Evolutionary conservation across 305 asterid genomes (phyloP), one percentile per base, ranked within the genome.

Genomic region (Andrographis paniculata): DNA sequence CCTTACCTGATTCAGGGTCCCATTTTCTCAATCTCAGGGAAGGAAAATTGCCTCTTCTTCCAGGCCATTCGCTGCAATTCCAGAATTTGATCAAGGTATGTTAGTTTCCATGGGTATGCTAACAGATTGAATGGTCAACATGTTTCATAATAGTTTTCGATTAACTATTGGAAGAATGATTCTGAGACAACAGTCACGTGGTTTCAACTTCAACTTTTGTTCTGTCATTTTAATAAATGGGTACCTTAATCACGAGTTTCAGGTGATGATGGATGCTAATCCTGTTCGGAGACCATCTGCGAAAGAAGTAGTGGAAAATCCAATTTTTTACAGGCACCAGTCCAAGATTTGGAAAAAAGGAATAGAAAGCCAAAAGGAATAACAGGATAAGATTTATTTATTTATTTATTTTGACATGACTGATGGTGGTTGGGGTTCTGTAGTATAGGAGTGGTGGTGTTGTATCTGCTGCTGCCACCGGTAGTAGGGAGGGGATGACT

Each of bases 21-120:
- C 75, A 71, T 56, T 78, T 80, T 69, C 71, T 74, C 52, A 82
- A 80, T 67, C 80, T 89, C 17, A 76, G 82, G 56, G 83, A 73
- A 54, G 95, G 96, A 58, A 89, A 76, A 55, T 52, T 89, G 57
- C 92, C 94, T 52, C 94, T 89, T 60, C 92, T 89, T 64, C 96
- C 95, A 13, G 79, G 92, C 37, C 95, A 11, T 28, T 49, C 48
- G 12, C 45, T 36, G 42, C 22, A 31, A n/a, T 51, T 27, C 17
- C 45, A 52, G 17, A 16, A 14, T 17, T 1, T 47, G 42, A 9
- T 55, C 37, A 31, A 42, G 47, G 44, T 85, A 56, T 30, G 19
- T 23, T 36, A 20, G 27, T 30, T 67, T 61, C 28, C 37, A 19
- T 35, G 19, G 15, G 33, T 40, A 38, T 45, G 52, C 40, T 6